Evolutionary conservation across 2,329 filamentous ascomycete species (phyloP).

Genomic region (Sclerotinia subarctica): DNA sequence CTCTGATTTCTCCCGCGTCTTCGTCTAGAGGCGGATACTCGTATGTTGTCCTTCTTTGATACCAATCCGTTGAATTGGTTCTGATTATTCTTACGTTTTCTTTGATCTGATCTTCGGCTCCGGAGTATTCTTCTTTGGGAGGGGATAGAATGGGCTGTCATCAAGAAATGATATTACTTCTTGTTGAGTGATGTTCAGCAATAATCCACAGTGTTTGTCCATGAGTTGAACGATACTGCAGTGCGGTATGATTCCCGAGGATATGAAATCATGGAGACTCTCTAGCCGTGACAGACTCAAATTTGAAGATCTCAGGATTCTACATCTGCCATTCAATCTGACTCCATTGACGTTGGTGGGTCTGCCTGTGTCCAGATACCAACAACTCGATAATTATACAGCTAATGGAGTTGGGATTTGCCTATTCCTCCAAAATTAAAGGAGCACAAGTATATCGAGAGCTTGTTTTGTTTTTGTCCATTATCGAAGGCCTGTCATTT

Average conservation of each 20-base stretch:
- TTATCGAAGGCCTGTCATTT: background rate
- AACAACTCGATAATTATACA: background rate
- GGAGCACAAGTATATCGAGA: too few relatives aligned
- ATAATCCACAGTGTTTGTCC: background rate
- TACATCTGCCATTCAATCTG: background rate
- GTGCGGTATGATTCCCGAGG: background rate
- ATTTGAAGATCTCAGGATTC: background rate
- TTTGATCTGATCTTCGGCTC: background rate
- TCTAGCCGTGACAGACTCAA: too few relatives aligned
- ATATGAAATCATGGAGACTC: too few relatives aligned
- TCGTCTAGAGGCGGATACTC: background rate
- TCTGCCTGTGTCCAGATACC: background rate
- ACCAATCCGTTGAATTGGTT: background rate
- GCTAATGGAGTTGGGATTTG: background rate
- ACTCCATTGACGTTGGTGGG: background rate
- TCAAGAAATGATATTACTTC: background rate
- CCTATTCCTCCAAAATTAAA: background rate
- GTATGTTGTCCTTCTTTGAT: background rate
- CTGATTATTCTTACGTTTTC: background rate
- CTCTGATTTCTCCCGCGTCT: background rate
- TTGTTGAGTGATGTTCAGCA: background rate
- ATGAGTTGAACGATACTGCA: too few relatives aligned
- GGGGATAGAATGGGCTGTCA: background rate
- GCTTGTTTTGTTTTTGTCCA: too few relatives aligned
- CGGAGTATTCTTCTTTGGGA: background rate